These are phyloP conservation scores for Penicillium argentinense DNA, from an alignment of 495 filamentous ascomycete species.

Conservation along the genomic window DNA sequence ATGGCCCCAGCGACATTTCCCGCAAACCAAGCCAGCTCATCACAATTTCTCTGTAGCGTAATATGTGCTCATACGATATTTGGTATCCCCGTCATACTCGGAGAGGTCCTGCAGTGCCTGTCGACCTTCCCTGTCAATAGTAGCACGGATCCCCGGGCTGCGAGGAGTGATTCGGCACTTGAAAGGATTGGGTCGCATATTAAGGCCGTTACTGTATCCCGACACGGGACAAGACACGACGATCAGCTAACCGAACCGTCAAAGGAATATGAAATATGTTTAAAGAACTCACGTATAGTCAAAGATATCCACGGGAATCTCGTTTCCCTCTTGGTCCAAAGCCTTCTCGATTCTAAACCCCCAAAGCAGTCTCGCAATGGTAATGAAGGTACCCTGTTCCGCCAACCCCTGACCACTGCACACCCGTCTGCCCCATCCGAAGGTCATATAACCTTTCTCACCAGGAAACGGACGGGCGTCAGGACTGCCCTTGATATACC, in stretches of 20 bases:
- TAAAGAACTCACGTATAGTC: conserved; percentile 37
- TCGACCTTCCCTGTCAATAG: conserved; percentile 55
- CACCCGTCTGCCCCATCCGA: conserved; percentile 46
- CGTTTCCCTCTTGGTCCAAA: conserved; percentile 44
- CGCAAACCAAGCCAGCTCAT: too few species aligned
- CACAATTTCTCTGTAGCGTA: conserved; percentile 37
- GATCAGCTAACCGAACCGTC: conserved; percentile 5
- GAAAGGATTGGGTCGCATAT: conserved; percentile 38
- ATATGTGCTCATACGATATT: conserved; percentile 56
- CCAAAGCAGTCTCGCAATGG: conserved; percentile 19
- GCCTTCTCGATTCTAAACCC: conserved; percentile 37
- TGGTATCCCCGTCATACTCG: conserved; percentile 57
- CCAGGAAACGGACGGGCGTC: conserved; percentile 53
- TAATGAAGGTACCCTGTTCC: conserved; percentile 40
- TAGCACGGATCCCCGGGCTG: conserved; percentile 46
- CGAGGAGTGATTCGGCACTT: conserved; percentile 35
- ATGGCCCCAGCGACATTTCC: too few species aligned
- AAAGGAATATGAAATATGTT: background rate
- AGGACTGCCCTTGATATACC: conserved; percentile 31
- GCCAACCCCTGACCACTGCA: conserved; percentile 42
- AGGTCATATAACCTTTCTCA: conserved; percentile 63
- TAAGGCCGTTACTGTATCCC: conserved; percentile 35
- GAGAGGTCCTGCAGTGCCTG: conserved; percentile 54
- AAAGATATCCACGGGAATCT: conserved; percentile 49
- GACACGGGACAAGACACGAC: background rate